Evolutionary conservation across 2,329 filamentous ascomycete genomes (phyloP), one percentile per base, ranked within the genome.

Genomic region (Fusarium miscanthi): DNA sequence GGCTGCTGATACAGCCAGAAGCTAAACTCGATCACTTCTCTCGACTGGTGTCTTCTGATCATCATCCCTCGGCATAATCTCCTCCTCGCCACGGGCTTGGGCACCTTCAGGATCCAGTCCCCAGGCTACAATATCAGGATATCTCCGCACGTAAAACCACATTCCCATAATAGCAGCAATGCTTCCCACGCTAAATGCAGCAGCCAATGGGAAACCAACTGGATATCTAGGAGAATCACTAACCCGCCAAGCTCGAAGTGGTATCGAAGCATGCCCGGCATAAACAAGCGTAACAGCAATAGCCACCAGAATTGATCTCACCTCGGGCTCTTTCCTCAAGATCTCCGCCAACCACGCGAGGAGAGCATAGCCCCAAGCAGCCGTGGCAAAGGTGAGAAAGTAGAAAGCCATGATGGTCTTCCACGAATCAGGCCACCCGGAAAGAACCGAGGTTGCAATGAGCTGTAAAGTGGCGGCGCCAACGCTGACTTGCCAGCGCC

Each of bases 401-500:
- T 81, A 82, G 19, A 80, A 80, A 0, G 74, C 70, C 77, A 83
- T 80, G 64, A 83, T 72, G 0, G 64, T 65, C 6, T 48, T 37
- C 58, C 65, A 74, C 5, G 74, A 76, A 30, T 56, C 45, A 3
- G 74, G 74, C 74, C 74, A 76, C 2, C 70, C 59, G 3, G 72
- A 58, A 0, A 76, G 79, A 21, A 80, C 79, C 3, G 78, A 72
- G 1, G 79, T 81, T 1, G 81, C 80, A 4, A 77, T 63, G 12
- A 83, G 65, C 17, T 81, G 77, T 10, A 82, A 49, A 12, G 82
- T 78, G 2, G 83, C 86, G 3, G 84, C 86, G 52, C 86, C 84
- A 12, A 89, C 76, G 45, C 87, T 85, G 1, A 88, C 82, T 3
- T 87, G 88, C 86, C 86, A 88, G 16, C 88, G 81, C 30, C 80